phyloP scores from a whole-genome alignment of 305 asterid species.

The Fraxinus latifolia region DNA sequence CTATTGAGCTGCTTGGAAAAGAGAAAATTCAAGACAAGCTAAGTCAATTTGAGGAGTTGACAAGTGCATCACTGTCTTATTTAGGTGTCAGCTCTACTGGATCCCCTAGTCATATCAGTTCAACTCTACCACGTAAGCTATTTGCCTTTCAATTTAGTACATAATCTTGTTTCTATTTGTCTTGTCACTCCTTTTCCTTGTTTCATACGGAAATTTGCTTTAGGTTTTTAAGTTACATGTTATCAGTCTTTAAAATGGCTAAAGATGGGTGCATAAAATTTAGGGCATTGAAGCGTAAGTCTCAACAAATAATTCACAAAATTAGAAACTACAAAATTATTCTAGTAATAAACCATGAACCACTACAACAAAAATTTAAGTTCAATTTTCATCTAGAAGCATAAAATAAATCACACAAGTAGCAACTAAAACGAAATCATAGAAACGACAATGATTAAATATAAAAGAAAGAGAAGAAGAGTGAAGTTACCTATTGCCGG shows the following conservation, averaged over 20 bases:
- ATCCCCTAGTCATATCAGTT: slow-evolving; percentile 40
- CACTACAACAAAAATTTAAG: not conserved
- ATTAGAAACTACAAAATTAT: not conserved
- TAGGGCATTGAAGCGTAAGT: not conserved
- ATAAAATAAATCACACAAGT: not conserved
- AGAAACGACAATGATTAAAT: not conserved
- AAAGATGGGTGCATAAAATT: not conserved
- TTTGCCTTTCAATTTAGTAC: not conserved
- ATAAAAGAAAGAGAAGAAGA: not conserved
- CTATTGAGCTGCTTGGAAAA: slow-evolving; percentile 82
- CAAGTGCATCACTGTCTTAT: slow-evolving; percentile 64
- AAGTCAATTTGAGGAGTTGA: slow-evolving; percentile 81
- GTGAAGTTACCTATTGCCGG: not conserved
- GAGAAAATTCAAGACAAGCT: slow-evolving; percentile 74
- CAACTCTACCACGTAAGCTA: slow-evolving; percentile 71
- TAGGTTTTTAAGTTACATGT: not conserved
- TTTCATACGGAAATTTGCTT: not conserved
- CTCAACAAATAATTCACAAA: not conserved
- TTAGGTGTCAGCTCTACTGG: slow-evolving; percentile 76
- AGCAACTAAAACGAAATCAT: not conserved
- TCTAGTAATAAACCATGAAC: not conserved
- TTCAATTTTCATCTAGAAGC: not conserved
- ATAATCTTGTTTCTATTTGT: not conserved
- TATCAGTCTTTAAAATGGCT: not conserved
- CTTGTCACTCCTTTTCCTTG: not conserved